These are phyloP conservation scores for Physcomitrellopsis africana DNA, from an alignment of 225 moss, liverwort and hornwort genomes.

Conservation along the genomic window DNA sequence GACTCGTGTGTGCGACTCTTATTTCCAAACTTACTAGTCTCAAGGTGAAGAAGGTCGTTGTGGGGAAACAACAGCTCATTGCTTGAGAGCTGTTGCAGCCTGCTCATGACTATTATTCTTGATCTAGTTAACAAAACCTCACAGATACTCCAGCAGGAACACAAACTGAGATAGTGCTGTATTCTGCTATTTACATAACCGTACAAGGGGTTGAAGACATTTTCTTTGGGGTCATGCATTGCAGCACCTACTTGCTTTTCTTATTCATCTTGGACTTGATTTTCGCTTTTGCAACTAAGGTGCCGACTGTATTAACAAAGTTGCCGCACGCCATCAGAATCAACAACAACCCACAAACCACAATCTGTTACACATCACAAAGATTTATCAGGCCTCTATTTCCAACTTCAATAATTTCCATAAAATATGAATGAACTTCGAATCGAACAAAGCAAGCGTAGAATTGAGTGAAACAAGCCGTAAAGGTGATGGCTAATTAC, in stretches of 20 bases:
- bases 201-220: conserved; percentile 24
- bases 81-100: conserved; percentile 2
- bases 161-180: conserved; percentile 20
- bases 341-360: conserved; percentile 79
- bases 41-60: conserved; percentile 13
- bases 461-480: not conserved
- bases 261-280: conserved; percentile 87
- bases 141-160: conserved; percentile 2
- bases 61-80: conserved; percentile 9
- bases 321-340: conserved; percentile 84
- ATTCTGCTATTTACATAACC: conserved; percentile 33
- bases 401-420: no score
- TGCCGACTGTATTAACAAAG: conserved; percentile 80
- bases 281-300: conserved; percentile 74
- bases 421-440: no score
- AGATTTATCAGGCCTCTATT: not conserved
- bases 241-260: conserved; percentile 64
- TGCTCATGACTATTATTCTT: not conserved
- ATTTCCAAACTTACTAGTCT: conserved; percentile 20
- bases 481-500: conserved; percentile 27
- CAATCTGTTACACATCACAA: conserved; percentile 58
- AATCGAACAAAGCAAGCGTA: no score
- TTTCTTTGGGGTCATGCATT: conserved; percentile 58
- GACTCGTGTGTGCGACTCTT: not conserved
- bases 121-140: not conserved